Percentiles rank a stretch among this genome's conserved stretches.
phyloP scores from a whole-genome alignment of 1,284 basidiomycete species.

The Ustilago xerochloae region DNA sequence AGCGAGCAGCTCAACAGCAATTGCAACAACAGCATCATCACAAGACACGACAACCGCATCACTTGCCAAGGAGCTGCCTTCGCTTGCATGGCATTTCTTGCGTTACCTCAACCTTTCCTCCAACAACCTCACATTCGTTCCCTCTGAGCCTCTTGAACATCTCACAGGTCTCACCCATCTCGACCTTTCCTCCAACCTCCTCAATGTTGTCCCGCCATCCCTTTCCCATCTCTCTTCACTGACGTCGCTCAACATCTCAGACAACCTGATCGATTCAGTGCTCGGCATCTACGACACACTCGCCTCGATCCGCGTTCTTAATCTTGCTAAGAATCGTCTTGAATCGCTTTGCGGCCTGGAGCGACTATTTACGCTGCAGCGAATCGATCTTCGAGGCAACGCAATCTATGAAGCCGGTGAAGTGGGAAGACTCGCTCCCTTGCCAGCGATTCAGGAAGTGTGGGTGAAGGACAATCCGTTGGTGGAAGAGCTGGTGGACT shows the following conservation, averaged over 20 bases:
- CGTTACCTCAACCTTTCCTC: slow-evolving; percentile 82
- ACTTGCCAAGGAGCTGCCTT: slow-evolving; percentile 72
- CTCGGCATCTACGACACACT: slow-evolving; percentile 74
- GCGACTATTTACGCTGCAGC: slow-evolving; percentile 81
- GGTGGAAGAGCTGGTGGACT: slow-evolving; percentile 69
- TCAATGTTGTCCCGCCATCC: slow-evolving; percentile 74
- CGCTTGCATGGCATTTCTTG: slow-evolving; percentile 81
- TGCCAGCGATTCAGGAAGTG: slow-evolving; percentile 75
- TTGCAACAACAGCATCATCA: neutral
- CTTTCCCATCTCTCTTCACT: slow-evolving; percentile 81
- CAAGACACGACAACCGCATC: neutral
- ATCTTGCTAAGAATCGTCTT: slow-evolving; percentile 76
- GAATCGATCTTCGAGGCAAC: slow-evolving; percentile 87
- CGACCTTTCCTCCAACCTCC: slow-evolving; percentile 69
- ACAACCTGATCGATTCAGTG: slow-evolving; percentile 96
- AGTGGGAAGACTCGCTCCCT: slow-evolving; percentile 81
- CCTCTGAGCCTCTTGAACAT: slow-evolving; percentile 71
- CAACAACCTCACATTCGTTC: slow-evolving; percentile 85
- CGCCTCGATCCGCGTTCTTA: slow-evolving; percentile 51
- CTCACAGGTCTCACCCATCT: slow-evolving; percentile 71
- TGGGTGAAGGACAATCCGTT: slow-evolving; percentile 62
- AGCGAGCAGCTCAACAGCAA: no score
- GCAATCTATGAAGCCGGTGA: slow-evolving; percentile 84
- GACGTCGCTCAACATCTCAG: slow-evolving; percentile 84
- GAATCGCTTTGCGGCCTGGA: slow-evolving; percentile 94